Evolutionary conservation across 495 filamentous ascomycete species (phyloP).

Genomic region (Terfezia claveryi): DNA sequence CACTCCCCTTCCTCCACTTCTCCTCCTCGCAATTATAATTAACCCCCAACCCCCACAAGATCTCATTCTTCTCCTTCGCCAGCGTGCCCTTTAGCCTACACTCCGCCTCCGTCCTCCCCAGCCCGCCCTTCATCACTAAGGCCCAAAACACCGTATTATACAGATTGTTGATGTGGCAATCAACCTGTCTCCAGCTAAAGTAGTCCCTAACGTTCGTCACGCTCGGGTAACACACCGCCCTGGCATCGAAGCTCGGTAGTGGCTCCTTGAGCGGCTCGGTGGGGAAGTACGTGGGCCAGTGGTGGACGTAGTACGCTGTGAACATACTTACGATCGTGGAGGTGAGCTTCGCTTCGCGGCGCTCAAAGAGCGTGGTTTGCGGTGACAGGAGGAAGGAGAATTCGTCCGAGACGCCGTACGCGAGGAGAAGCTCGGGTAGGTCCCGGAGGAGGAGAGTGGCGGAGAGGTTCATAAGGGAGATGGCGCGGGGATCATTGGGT

Average conservation of each 20-base stretch:
- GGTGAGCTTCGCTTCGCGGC: conserved; percentile 67
- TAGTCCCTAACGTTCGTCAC: conserved; percentile 68
- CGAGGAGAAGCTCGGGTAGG: conserved; percentile 62
- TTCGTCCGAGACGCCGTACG: conserved; percentile 86
- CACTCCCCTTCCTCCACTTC: conserved; percentile 81
- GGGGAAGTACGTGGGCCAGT: conserved; percentile 59
- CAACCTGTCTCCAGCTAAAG: conserved; percentile 89
- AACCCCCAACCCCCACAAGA: conserved; percentile 72
- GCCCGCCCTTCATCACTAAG: conserved; percentile 52
- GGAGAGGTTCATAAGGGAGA: conserved; percentile 86
- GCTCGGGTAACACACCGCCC: conserved; percentile 71
- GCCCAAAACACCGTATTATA: conserved; percentile 97
- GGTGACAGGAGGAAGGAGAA: conserved; percentile 73
- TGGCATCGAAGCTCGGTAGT: conserved; percentile 73
- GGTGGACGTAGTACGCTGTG: conserved; percentile 68
- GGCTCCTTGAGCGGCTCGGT: conserved; percentile 43
- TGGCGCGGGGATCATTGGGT: conserved; percentile 70
- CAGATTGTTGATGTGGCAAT: conserved; percentile 96
- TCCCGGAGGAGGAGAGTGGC: conserved; percentile 66
- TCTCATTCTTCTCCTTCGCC: conserved; percentile 80
- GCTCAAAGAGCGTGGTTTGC: conserved; percentile 57
- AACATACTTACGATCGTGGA: conserved; percentile 83
- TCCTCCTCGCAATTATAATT: conserved; percentile 95
- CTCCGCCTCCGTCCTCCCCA: conserved; percentile 58
- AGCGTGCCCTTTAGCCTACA: conserved; percentile 59